Evolutionary conservation across 2,329 filamentous ascomycete species (phyloP), one percentile per base, ranked within the genome.

Genomic region (Penicillium occitanis): DNA sequence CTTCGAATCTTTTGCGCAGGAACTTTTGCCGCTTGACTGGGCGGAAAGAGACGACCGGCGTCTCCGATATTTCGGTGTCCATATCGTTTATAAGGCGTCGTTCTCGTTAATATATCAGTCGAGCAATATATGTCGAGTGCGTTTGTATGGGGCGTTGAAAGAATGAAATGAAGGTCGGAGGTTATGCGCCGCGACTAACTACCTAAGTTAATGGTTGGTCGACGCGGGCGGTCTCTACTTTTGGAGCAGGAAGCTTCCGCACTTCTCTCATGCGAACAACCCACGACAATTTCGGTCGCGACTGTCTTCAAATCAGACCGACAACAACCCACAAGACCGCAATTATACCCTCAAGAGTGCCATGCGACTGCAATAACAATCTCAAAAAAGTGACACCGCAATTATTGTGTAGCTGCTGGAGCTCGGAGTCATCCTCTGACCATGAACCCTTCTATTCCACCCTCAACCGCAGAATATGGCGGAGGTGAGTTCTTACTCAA

Each of bases 21-120:
- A 83, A 80, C 70, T 84, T 86, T 67, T 83, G 78, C 64, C 80
- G 79, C 74, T 86, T 86, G 7, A 77, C 77, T 17, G 83, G 77
- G 37, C 83, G 78, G 69, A 85, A 84, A 13, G 81, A 68, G 6
- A 80, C 70, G 50, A 77, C 75, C 4, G 75, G 67, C 0, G 66
- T 42, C 46, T 67, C 37, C 19, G 70, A 66, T 7, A 67, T 44
- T 22, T 77, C 71, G 2, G 72, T 67, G 51, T 77, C 71, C 76
- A 79, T 79, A 13, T 14, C n/a, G n/a, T 14, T 10, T 40, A 25
- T 17, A 17, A 1, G 8, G 8, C 11, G 44, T 22, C n/a, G 17
- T 35, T 10, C 8, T 33, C 28, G 30, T 33, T 35, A n/a, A 3
- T 25, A 40, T 10, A 19, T 22, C 11, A 14, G 35, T 59, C 19